Evolutionary conservation across 306 rosid genomes (phyloP).

Genomic region (Lathyrus oleraceus): DNA sequence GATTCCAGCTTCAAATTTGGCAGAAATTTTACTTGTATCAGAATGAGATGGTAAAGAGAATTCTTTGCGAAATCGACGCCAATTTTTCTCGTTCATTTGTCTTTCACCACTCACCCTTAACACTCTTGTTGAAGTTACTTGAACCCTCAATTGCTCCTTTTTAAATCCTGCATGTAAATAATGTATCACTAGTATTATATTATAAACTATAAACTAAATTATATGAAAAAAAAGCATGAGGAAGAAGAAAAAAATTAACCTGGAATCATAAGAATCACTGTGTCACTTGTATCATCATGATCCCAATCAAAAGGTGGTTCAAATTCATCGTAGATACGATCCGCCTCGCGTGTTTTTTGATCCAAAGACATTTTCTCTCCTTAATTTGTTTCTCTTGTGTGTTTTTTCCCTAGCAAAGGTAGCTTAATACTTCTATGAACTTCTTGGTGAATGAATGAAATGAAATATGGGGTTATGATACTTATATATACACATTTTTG

Average conservation of each 20-base stretch:
- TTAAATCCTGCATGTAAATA: conserved; percentile 45
- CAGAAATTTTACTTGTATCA: conserved; percentile 16
- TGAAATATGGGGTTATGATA: neutral
- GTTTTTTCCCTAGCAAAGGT: neutral
- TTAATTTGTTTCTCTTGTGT: neutral
- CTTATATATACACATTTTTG: conserved; percentile 14
- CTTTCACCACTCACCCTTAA: conserved; percentile 57
- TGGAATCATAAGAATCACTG: conserved; percentile 41
- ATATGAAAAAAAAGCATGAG: neutral
- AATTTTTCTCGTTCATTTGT: conserved; percentile 9
- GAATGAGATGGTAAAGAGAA: neutral
- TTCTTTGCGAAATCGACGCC: conserved; percentile 31
- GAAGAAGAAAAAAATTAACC: conserved; percentile 32
- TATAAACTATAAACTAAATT: neutral
- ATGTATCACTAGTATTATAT: too few relatives aligned
- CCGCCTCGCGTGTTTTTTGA: conserved; percentile 6
- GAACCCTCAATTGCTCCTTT: conserved; percentile 54
- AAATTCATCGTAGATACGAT: conserved; percentile 24
- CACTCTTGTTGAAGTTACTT: conserved; percentile 35
- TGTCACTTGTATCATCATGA: conserved; percentile 31
- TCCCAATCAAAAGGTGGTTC: conserved; percentile 40
- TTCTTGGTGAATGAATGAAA: conserved; percentile 5
- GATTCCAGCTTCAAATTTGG: conserved; percentile 42
- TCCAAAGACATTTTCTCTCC: conserved; percentile 28
- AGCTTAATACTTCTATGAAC: neutral